These are phyloP conservation scores for Stygiomarasmius scandens DNA, from an alignment of 1,284 basidiomycete species.

Conservation along the genomic window DNA sequence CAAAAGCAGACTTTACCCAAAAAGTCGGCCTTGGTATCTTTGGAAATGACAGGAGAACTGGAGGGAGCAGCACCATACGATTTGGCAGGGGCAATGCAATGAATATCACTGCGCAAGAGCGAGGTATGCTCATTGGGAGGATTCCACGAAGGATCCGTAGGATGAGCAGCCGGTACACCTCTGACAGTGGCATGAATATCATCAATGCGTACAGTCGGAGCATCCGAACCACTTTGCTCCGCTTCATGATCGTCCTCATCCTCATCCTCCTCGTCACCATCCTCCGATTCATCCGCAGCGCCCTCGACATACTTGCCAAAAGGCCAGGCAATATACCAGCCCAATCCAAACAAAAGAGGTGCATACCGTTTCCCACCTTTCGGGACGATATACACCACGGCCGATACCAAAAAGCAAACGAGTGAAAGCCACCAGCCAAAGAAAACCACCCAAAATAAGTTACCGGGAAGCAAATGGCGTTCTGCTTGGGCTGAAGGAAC, in stretches of 20 bases:
- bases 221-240: constrained; percentile 24
- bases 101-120: constrained; percentile 33
- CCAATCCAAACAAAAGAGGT: constrained; percentile 87
- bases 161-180: constrained; percentile 31
- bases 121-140: constrained; percentile 40
- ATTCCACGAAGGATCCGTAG: constrained; percentile 33
- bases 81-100: constrained; percentile 47
- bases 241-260: constrained; percentile 24
- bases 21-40: constrained; percentile 45
- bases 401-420: constrained; percentile 69
- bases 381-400: constrained; percentile 74
- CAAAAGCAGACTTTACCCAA: constrained; percentile 83
- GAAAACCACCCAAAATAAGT: constrained; percentile 86
- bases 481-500: constrained; percentile 92
- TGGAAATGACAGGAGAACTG: constrained; percentile 31
- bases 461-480: constrained; percentile 88
- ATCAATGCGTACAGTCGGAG: constrained; percentile 32
- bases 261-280: constrained; percentile 43
- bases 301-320: constrained; percentile 99
- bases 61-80: constrained; percentile 64
- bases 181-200: constrained; percentile 23
- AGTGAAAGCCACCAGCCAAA: constrained; percentile 94
- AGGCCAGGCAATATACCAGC: constrained; percentile 97
- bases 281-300: constrained; percentile 42
- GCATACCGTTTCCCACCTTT: constrained; percentile 85